Conservation (phyloP, 352 stramenopile species). For the Phytopythium chamaehyphon region DNA sequence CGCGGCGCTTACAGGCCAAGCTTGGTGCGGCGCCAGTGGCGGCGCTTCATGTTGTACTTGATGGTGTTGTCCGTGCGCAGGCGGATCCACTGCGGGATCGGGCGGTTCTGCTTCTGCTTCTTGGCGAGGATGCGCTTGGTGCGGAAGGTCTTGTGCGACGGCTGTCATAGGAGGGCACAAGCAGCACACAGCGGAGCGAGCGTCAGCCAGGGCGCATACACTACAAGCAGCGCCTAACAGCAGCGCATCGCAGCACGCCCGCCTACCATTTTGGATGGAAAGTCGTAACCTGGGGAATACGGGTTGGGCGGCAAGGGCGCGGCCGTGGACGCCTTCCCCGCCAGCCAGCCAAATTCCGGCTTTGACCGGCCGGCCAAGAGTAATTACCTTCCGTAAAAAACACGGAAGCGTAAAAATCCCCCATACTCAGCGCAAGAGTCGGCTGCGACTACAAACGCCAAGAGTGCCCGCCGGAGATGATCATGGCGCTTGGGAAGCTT, state of each 20-base stretch:
- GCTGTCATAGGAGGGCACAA: too few relatives aligned
- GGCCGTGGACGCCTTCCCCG: background rate
- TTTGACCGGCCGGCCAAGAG: background rate
- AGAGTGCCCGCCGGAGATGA: too few relatives aligned
- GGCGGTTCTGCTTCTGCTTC: conserved; percentile 99
- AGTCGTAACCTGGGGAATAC: conserved; percentile 7
- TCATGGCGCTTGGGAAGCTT: too few relatives aligned
- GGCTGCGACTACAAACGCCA: too few relatives aligned
- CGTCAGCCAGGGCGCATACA: background rate
- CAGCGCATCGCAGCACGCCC: background rate
- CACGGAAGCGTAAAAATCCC: background rate
- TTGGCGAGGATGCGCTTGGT: conserved; percentile 99
- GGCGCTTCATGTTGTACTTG: conserved; percentile 99
- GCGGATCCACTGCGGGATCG: conserved; percentile 99
- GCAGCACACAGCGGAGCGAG: too few relatives aligned
- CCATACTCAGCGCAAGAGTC: too few relatives aligned
- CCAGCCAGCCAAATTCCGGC: conserved; percentile 7
- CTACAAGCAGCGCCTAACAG: background rate
- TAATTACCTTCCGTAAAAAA: conserved; percentile 8
- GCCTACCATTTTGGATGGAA: conserved; percentile 12
- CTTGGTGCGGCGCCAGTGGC: conserved; percentile 99
- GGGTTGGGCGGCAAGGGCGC: too few relatives aligned
- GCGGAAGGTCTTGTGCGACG: conserved; percentile 99
- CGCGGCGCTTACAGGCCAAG: conserved; percentile 96
- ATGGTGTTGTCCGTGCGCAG: conserved; percentile 99